A percentile compares a stretch with the other conserved stretches of the same genome.
These are phyloP conservation scores for Onygenales sp. DNA, from an alignment of 2,329 filamentous ascomycete genomes.

Conservation along the genomic window DNA sequence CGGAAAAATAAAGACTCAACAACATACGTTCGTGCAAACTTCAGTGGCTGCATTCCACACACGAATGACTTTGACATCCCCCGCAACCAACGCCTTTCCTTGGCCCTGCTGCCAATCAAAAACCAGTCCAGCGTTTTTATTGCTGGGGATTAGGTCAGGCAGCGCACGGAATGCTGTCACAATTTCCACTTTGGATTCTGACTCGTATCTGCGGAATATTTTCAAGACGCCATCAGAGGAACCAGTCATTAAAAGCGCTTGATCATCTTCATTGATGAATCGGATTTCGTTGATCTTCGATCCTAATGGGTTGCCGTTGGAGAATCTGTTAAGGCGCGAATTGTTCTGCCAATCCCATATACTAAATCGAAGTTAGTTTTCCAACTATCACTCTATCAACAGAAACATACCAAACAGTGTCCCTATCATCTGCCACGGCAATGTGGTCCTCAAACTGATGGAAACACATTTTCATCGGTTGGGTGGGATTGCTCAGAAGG, in stretches of 20 bases:
- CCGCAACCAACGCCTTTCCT: slow-evolving; percentile 86
- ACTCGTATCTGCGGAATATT: slow-evolving; percentile 87
- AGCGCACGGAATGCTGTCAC: slow-evolving; percentile 86
- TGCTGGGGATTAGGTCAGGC: slow-evolving; percentile 87
- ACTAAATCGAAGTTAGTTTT: slow-evolving; percentile 22
- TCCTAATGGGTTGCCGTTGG: slow-evolving; percentile 83
- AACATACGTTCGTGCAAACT: slow-evolving; percentile 63
- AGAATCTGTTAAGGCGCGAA: slow-evolving; percentile 70
- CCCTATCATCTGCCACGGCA: slow-evolving; percentile 84
- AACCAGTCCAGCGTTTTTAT: slow-evolving; percentile 88
- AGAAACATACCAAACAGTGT: slow-evolving; percentile 58
- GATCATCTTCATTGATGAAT: slow-evolving; percentile 98
- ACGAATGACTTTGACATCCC: slow-evolving; percentile 88
- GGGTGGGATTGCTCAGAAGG: slow-evolving; percentile 79
- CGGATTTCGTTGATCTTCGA: slow-evolving; percentile 91
- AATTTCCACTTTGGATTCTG: slow-evolving; percentile 64
- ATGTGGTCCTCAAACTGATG: slow-evolving; percentile 97
- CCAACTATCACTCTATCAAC: slow-evolving; percentile 5
- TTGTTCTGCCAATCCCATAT: slow-evolving; percentile 90
- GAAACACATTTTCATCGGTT: slow-evolving; percentile 87
- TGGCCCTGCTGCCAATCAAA: slow-evolving; percentile 99
- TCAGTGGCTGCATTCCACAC: slow-evolving; percentile 95
- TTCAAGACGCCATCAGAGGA: slow-evolving; percentile 92
- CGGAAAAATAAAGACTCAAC: background rate
- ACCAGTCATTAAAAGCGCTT: slow-evolving; percentile 86